These are phyloP conservation scores for Bruguiera hainesii DNA, from an alignment of 441 rosid species.

Conservation along the genomic window DNA sequence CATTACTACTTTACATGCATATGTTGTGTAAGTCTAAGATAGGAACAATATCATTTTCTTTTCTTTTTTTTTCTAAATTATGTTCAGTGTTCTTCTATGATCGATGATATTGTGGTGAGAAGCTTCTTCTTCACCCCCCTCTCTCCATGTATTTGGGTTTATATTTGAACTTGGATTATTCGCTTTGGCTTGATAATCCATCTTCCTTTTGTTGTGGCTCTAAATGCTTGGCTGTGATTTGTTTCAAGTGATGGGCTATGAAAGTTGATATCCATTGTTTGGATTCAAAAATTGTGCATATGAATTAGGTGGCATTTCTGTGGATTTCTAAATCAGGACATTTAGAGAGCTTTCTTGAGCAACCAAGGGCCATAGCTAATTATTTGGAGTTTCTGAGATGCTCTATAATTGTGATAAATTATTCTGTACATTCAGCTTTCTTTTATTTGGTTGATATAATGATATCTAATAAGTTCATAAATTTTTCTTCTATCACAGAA, in stretches of 20 bases:
- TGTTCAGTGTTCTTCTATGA: constrained; percentile 18
- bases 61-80: constrained; percentile 9
- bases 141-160: constrained; percentile 11
- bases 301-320: not conserved
- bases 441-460: not conserved
- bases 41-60: constrained; percentile 12
- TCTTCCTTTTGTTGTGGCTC: constrained; percentile 1
- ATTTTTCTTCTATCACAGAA: not conserved
- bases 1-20: constrained; percentile 22
- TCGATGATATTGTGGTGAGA: constrained; percentile 20
- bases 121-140: not conserved
- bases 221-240: not conserved
- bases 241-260: constrained; percentile 3
- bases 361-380: not conserved
- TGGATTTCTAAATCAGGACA: not conserved
- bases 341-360: not conserved
- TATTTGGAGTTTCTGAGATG: not conserved
- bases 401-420: not conserved
- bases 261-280: not conserved
- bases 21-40: constrained; percentile 28
- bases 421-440: not conserved
- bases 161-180: constrained; percentile 14
- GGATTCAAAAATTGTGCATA: not conserved
- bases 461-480: constrained; percentile 8
- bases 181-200: constrained; percentile 6